Evolutionary conservation across 352 stramenopile genomes (phyloP), one percentile per base, ranked within the genome.

Genomic region (Phytophthora colocasiae): DNA sequence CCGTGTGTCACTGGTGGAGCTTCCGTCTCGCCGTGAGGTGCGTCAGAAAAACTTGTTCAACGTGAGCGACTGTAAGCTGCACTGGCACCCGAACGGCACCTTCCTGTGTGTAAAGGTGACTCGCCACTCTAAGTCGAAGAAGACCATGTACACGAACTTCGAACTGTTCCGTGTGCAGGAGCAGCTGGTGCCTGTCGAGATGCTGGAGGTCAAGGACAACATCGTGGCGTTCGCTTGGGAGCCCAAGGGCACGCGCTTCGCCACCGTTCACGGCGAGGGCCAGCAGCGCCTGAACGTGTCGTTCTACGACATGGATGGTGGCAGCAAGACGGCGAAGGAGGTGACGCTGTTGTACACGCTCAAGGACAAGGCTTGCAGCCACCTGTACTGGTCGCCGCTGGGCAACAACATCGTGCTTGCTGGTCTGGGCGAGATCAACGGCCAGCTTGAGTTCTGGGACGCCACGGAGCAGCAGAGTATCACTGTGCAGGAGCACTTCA

Each of bases 21-120:
- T 99, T 24, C 97, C 97, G 14, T 97, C 84, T 44, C 83, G 97
- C 49, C 95, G 93, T 27, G 96, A 99, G 63, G 82, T 99, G 41
- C 92, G 97, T 39, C 96, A 98, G 77, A 99, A 99, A 90, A 99
- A 99, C 82, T 67, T 99, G 36, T 98, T 99, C 77, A 98, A 99
- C 68, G 96, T 99, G 40, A 93, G 85, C 66, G 95, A 98, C 63
- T 95, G 86, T 68, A 90, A 96, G 72, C 90, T 99, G 75, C 90
- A 97, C 47, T 99, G 96, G 96, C 97, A 99, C 69, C 87, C 97
- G 66, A 93, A 98, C 62, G 98, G 98, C 58, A 93, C 97, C 43
- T 98, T 95, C 79, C 57, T 98, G 43, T 96, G 90, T 56, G 93
- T 95, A 27, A 94, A 95, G 71, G 90, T 96, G 19, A 95, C 86